phyloP scores from a whole-genome alignment of 495 filamentous ascomycete genomes.

The Aspergillus sparsus region DNA sequence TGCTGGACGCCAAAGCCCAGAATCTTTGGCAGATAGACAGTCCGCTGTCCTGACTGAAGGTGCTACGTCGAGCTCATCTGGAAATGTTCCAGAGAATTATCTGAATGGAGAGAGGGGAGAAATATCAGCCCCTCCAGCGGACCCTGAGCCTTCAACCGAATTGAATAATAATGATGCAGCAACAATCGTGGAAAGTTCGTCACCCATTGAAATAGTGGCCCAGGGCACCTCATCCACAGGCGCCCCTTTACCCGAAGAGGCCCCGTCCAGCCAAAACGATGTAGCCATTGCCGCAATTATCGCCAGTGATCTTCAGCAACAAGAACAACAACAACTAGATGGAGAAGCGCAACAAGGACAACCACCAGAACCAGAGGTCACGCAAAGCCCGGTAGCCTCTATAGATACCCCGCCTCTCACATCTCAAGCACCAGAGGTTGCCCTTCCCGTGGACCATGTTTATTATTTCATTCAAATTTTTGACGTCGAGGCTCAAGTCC shows the following conservation, averaged over 20 bases:
- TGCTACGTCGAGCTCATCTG: slow-evolving; percentile 38
- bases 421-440: slow-evolving; percentile 21
- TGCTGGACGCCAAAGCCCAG: slow-evolving; percentile 29
- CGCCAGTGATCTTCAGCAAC: slow-evolving; percentile 24
- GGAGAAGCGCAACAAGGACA: slow-evolving; percentile 10
- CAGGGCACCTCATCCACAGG: neutral
- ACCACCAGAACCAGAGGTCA: neutral
- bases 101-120: neutral
- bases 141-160: neutral
- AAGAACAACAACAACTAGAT: slow-evolving; percentile 20
- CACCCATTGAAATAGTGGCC: neutral
- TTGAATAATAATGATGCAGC: neutral
- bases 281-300: slow-evolving; percentile 30
- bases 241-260: neutral
- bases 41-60: slow-evolving; percentile 29
- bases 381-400: neutral
- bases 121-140: neutral
- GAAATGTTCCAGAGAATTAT: slow-evolving; percentile 10
- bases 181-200: neutral
- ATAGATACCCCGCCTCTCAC: slow-evolving; percentile 10
- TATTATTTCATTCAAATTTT: slow-evolving; percentile 57
- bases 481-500: slow-evolving; percentile 47
- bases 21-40: slow-evolving; percentile 25
- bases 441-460: slow-evolving; percentile 38
- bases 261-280: slow-evolving; percentile 24